phyloP scores from a whole-genome alignment of 805 yeast species.

The Hanseniaspora singularis region DNA sequence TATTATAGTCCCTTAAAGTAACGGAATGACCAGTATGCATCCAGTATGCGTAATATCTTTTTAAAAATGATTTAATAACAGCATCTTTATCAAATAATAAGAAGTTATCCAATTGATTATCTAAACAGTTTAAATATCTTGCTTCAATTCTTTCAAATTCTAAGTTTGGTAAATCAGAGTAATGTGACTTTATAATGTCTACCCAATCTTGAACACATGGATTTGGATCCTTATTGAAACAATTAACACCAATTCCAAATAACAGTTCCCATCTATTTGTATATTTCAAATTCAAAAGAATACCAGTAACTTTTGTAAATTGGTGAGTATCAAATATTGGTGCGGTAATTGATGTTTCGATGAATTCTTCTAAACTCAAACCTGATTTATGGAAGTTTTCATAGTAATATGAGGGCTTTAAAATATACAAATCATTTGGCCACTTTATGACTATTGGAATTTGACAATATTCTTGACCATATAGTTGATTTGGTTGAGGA shows the following conservation, averaged over 20 bases:
- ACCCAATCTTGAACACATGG: slow-evolving; percentile 72
- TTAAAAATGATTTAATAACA: slow-evolving; percentile 60
- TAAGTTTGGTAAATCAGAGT: slow-evolving; percentile 30
- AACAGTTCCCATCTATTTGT: slow-evolving; percentile 32
- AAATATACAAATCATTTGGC: slow-evolving; percentile 88
- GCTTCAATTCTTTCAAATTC: slow-evolving; percentile 40
- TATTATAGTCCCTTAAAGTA: slow-evolving; percentile 43
- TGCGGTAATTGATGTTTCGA: slow-evolving; percentile 8
- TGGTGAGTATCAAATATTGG: background rate
- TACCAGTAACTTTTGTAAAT: slow-evolving; percentile 11
- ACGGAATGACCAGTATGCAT: slow-evolving; percentile 68
- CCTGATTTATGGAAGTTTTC: slow-evolving; percentile 21
- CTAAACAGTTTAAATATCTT: slow-evolving; percentile 50
- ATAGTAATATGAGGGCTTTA: slow-evolving; percentile 48
- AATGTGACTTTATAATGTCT: slow-evolving; percentile 42
- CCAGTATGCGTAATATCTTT: slow-evolving; percentile 74
- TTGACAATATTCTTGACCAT: slow-evolving; percentile 42
- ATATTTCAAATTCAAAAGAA: slow-evolving; percentile 12
- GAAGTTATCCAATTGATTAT: slow-evolving; percentile 49
- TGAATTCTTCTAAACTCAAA: slow-evolving; percentile 11
- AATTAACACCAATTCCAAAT: slow-evolving; percentile 79
- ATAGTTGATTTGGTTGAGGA: background rate
- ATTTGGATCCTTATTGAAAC: slow-evolving; percentile 78
- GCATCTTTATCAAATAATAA: slow-evolving; percentile 26
- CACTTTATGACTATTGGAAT: slow-evolving; percentile 79